Evolutionary conservation across 345 rosid genomes (phyloP).

Genomic region (Pelargonium nanum): DNA sequence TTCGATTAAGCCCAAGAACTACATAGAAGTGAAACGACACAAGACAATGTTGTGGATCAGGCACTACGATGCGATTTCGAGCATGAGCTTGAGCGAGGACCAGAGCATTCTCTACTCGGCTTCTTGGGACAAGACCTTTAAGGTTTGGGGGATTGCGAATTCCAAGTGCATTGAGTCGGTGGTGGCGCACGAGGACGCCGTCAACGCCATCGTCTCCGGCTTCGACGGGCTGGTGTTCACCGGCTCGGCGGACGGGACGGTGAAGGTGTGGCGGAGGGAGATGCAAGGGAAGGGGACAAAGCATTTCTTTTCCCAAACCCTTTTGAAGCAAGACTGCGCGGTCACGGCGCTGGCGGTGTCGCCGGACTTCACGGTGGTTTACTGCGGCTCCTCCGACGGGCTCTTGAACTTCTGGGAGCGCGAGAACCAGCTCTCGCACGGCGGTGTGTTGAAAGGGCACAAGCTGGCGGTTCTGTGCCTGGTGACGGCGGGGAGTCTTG

Average conservation of each 20-base stretch:
- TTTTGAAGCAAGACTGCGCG: slow-evolving; percentile 78
- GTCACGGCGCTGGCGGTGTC: slow-evolving; percentile 61
- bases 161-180: slow-evolving; percentile 67
- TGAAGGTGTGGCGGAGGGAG: slow-evolving; percentile 88
- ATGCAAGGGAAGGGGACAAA: slow-evolving; percentile 73
- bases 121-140: slow-evolving; percentile 87
- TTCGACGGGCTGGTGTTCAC: slow-evolving; percentile 77
- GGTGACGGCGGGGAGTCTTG: slow-evolving; percentile 52
- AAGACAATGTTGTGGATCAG: slow-evolving; percentile 40
- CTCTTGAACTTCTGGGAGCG: slow-evolving; percentile 69
- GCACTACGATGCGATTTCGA: slow-evolving; percentile 73
- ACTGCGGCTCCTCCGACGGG: slow-evolving; percentile 88
- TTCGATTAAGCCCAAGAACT: slow-evolving; percentile 51
- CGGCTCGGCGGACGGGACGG: slow-evolving; percentile 79
- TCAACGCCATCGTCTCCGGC: slow-evolving; percentile 56
- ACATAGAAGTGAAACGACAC: slow-evolving; percentile 36
- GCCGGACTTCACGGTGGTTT: slow-evolving; percentile 42
- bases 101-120: slow-evolving; percentile 48
- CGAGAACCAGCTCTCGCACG: slow-evolving; percentile 37
- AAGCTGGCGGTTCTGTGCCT: slow-evolving; percentile 66
- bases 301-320: slow-evolving; percentile 67
- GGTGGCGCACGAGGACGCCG: slow-evolving; percentile 70
- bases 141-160: slow-evolving; percentile 66
- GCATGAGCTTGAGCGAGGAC: slow-evolving; percentile 66
- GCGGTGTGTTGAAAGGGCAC: slow-evolving; percentile 69